These are phyloP conservation scores for Microbotryum lychnidis-dioicae DNA, from an alignment of 1,284 basidiomycete genomes.

Conservation along the genomic window DNA sequence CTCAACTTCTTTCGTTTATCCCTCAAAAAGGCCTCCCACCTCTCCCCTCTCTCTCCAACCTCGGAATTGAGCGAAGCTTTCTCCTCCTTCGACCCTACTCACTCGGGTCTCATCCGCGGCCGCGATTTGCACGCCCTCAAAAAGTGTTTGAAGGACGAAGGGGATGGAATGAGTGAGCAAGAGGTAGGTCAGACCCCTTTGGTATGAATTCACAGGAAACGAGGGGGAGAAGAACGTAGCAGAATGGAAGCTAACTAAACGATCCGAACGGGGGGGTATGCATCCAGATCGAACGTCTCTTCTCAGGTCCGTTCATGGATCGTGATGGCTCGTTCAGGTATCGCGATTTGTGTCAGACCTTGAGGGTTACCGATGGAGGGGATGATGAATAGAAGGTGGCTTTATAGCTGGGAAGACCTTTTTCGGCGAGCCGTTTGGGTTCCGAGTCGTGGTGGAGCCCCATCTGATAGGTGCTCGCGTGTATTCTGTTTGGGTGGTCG, in stretches of 20 bases:
- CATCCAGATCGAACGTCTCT: conserved; percentile 25
- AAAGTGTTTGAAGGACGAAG: conserved; percentile 71
- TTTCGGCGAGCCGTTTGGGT: too few species aligned
- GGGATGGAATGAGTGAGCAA: conserved; percentile 50
- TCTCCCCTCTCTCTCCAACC: conserved; percentile 84
- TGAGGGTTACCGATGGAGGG: conserved; percentile 69
- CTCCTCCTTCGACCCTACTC: conserved; percentile 80
- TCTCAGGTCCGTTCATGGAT: conserved; percentile 60
- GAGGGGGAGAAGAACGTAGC: too few species aligned
- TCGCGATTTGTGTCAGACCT: conserved; percentile 80
- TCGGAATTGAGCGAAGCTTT: conserved; percentile 77
- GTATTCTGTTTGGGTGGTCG: too few species aligned
- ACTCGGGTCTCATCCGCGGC: conserved; percentile 68
- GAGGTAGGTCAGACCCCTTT: conserved; percentile 27
- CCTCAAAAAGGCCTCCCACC: conserved; percentile 82
- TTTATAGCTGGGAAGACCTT: too few species aligned
- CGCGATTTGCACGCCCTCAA: conserved; percentile 56
- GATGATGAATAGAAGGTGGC: too few species aligned
- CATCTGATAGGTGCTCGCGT: too few species aligned
- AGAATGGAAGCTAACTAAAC: too few species aligned
- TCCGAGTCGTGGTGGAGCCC: too few species aligned
- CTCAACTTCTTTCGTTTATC: conserved; percentile 40
- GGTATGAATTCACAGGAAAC: neutral
- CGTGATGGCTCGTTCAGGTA: conserved; percentile 85
- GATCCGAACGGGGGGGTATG: too few species aligned